These are phyloP conservation scores for Penicillium sp. DNA, from an alignment of 2,329 filamentous ascomycete genomes.

Conservation along the genomic window DNA sequence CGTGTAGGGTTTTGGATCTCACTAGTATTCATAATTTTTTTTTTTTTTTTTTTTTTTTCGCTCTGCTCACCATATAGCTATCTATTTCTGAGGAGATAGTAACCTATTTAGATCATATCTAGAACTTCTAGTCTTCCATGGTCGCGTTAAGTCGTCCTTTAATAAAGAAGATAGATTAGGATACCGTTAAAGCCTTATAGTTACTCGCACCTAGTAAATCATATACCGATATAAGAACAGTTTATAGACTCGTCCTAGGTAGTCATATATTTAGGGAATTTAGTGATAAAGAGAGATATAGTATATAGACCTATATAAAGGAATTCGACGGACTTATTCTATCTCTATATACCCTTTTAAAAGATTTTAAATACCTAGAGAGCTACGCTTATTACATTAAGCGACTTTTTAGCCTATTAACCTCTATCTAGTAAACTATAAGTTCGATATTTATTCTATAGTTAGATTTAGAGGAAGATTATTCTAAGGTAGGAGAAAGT, in stretches of 20 bases:
- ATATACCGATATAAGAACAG: neutral
- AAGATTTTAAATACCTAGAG: constrained; percentile 14
- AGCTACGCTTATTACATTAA: constrained; percentile 15
- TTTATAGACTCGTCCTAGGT: neutral
- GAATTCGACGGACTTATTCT: constrained; percentile 17
- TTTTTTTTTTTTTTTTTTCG: neutral
- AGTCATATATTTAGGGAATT: constrained; percentile 5
- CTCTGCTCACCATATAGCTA: neutral
- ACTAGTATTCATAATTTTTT: no score
- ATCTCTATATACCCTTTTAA: constrained; percentile 22
- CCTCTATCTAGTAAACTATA: constrained; percentile 9
- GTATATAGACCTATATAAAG: constrained; percentile 11
- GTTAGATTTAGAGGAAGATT: constrained; percentile 2
- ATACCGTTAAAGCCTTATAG: neutral
- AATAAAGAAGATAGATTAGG: neutral
- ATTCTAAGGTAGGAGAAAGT: constrained; percentile 3
- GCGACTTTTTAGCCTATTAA: constrained; percentile 4
- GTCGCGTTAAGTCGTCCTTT: neutral
- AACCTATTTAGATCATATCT: neutral
- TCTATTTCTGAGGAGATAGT: neutral
- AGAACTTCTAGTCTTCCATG: neutral
- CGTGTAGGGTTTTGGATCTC: no score
- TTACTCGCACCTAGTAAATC: neutral
- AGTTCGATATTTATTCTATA: constrained; percentile 10
- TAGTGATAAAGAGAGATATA: constrained; percentile 11